phyloP scores from a whole-genome alignment of 108 stramenopile species.

The Craspedostauros australis region DNA sequence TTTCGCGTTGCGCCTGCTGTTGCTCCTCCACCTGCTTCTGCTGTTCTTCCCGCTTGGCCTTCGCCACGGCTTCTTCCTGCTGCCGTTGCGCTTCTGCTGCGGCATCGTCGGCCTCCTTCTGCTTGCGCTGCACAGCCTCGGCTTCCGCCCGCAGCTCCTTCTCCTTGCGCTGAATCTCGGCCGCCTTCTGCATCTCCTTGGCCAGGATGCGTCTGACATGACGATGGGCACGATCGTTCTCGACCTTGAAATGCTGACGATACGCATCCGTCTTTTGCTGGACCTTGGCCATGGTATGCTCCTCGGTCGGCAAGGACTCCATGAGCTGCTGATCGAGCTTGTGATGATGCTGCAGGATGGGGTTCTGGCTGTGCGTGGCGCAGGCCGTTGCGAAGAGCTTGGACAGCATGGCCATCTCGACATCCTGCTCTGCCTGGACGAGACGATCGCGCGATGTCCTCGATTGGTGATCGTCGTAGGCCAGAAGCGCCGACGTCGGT shows the following conservation, averaged over 20 bases:
- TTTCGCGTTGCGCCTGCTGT: constrained; percentile 10
- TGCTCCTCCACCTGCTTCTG: not conserved
- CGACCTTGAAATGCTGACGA: constrained; percentile 6
- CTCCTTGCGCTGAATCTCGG: constrained; percentile 1
- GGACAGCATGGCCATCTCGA: constrained; percentile 8
- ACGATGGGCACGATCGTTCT: not conserved
- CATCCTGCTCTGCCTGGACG: constrained; percentile 3
- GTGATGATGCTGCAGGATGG: not conserved
- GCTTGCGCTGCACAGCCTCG: not conserved
- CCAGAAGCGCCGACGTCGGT: constrained; percentile 15
- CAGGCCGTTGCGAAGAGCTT: not conserved
- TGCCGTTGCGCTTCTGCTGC: constrained; percentile 6
- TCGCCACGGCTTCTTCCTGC: constrained; percentile 8
- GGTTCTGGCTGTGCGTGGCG: not conserved
- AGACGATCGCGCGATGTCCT: constrained; percentile 1
- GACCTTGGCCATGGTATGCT: too few species aligned
- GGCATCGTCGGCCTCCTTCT: constrained; percentile 11
- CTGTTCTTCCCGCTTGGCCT: constrained; percentile 2
- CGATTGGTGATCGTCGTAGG: constrained; percentile 1
- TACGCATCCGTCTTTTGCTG: constrained; percentile 4
- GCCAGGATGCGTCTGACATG: constrained; percentile 6
- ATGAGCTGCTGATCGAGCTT: not conserved
- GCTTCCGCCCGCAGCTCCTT: constrained; percentile 11
- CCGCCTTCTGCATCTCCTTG: constrained; percentile 21
- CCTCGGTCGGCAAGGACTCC: too few species aligned